A percentile compares a stretch with the other conserved stretches of the same genome.
These are phyloP conservation scores for Nidula microcarpa DNA, from an alignment of 768 basidiomycete species.

Conservation along the genomic window DNA sequence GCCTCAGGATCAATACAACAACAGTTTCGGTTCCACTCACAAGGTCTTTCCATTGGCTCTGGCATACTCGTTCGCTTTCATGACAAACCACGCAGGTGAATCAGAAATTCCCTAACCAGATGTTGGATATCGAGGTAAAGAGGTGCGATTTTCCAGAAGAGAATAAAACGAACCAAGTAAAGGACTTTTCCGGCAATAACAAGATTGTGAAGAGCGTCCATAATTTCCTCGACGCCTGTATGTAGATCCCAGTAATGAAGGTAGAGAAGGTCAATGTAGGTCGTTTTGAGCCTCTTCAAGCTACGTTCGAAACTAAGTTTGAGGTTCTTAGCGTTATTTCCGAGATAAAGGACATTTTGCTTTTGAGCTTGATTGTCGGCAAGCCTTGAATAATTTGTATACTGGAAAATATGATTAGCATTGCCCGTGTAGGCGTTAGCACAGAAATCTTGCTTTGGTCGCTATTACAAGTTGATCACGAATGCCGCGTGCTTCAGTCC, in stretches of 20 bases:
- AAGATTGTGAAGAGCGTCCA: constrained; percentile 49
- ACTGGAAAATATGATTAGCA: constrained; percentile 12
- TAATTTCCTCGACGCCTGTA: constrained; percentile 51
- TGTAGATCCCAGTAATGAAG: constrained; percentile 48
- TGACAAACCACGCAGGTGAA: constrained; percentile 8
- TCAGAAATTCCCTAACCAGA: constrained; percentile 3
- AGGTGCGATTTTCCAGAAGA: neutral
- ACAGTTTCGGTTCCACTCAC: too few species aligned
- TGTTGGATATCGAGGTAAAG: neutral
- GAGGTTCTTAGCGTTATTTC: constrained; percentile 42
- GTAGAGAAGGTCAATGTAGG: constrained; percentile 20
- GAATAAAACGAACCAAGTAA: constrained; percentile 26
- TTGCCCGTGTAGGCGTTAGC: neutral
- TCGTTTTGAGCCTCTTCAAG: constrained; percentile 37
- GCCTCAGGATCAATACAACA: neutral
- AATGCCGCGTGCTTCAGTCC: constrained; percentile 38
- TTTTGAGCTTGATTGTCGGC: constrained; percentile 12
- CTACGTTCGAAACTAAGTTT: constrained; percentile 31
- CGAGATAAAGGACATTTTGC: constrained; percentile 26
- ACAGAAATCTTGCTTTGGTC: constrained; percentile 24
- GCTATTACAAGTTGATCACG: constrained; percentile 48
- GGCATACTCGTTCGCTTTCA: constrained; percentile 11
- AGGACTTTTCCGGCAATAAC: constrained; percentile 48
- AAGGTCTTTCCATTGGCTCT: too few species aligned
- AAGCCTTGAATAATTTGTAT: constrained; percentile 20